These are phyloP conservation scores for Schwanniomyces sp. DNA, from an alignment of 805 yeast species.

Conservation along the genomic window DNA sequence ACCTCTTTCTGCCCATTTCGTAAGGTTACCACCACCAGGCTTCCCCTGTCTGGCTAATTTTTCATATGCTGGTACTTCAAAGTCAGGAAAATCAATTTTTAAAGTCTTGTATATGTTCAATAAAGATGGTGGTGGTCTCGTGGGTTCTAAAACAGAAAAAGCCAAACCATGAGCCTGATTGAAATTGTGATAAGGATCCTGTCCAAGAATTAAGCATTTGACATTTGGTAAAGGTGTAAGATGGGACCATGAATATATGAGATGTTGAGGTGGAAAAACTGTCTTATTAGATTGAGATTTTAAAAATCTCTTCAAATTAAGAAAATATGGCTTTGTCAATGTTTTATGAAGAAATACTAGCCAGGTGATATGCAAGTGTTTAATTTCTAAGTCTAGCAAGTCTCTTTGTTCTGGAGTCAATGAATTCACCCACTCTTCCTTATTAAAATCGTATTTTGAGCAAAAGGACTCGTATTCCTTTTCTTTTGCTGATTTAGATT, in stretches of 20 bases:
- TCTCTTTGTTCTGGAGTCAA: constrained; percentile 48
- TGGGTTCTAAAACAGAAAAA: constrained; percentile 82
- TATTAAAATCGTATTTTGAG: constrained; percentile 40
- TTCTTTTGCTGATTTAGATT: not conserved
- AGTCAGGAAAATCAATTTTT: constrained; percentile 62
- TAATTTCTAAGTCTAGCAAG: constrained; percentile 65
- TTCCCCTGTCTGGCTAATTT: constrained; percentile 19
- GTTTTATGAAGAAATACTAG: constrained; percentile 65
- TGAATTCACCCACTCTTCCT: constrained; percentile 48
- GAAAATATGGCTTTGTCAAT: constrained; percentile 81
- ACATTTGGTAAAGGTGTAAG: constrained; percentile 74
- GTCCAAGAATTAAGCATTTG: constrained; percentile 84
- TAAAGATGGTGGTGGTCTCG: constrained; percentile 80
- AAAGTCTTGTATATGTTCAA: constrained; percentile 83
- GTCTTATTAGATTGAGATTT: constrained; percentile 45
- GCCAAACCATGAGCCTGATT: constrained; percentile 98
- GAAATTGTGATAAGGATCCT: constrained; percentile 92
- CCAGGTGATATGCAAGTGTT: constrained; percentile 78
- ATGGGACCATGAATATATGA: constrained; percentile 90
- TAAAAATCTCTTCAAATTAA: constrained; percentile 67
- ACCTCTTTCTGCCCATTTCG: constrained; percentile 85
- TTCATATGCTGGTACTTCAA: constrained; percentile 50
- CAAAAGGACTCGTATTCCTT: constrained; percentile 13
- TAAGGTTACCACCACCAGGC: constrained; percentile 62
- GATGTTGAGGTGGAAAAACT: constrained; percentile 75